phyloP scores from a whole-genome alignment of 23 red algal species.

The Gracilaria caudata region DNA sequence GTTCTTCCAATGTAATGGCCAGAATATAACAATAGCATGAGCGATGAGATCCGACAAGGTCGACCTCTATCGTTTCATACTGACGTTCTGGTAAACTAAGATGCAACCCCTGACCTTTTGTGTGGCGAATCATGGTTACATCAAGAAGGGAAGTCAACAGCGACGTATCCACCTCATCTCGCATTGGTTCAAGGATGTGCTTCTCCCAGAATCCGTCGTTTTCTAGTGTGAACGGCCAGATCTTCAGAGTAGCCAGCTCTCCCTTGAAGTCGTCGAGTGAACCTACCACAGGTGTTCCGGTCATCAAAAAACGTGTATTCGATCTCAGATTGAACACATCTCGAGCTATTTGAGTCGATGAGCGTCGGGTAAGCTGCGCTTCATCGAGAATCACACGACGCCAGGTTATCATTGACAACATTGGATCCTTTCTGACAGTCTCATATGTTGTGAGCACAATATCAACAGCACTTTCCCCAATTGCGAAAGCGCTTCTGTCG shows the following conservation, averaged over 20 bases:
- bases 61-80: constrained; percentile 56
- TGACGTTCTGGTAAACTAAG: constrained; percentile 25
- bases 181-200: constrained; percentile 14
- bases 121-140: constrained; percentile 73
- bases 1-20: constrained; percentile 36
- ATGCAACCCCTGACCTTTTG: constrained; percentile 50
- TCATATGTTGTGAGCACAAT: constrained; percentile 65
- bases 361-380: constrained; percentile 70
- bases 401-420: constrained; percentile 58
- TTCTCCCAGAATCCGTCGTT: constrained; percentile 67
- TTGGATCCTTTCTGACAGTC: constrained; percentile 19
- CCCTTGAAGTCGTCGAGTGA: constrained; percentile 53
- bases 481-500: constrained; percentile 17
- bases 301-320: constrained; percentile 62
- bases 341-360: constrained; percentile 45
- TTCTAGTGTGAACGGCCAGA: constrained; percentile 64
- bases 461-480: constrained; percentile 52
- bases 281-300: constrained; percentile 50
- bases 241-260: constrained; percentile 50
- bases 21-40: constrained; percentile 55
- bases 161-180: neutral
- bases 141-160: constrained; percentile 35
- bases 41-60: constrained; percentile 56
- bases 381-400: constrained; percentile 65
- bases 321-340: constrained; percentile 67